A percentile compares a stretch with the other conserved stretches of the same genome.
Evolutionary conservation across 768 basidiomycete species (phyloP).

Genomic region (Multifurca ochricompacta): DNA sequence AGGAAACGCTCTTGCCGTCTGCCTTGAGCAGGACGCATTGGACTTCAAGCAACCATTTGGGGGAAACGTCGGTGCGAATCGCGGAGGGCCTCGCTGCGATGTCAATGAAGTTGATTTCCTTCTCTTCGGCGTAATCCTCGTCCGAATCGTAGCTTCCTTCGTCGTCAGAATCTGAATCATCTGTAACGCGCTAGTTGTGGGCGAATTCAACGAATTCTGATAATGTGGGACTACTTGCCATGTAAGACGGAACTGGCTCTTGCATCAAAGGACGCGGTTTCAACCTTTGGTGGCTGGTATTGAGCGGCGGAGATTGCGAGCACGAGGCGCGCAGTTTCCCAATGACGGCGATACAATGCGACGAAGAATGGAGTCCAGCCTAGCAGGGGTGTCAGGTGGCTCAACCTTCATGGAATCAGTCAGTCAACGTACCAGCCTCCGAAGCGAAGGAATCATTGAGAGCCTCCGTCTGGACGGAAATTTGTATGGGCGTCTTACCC

Average conservation of each 20-base stretch:
- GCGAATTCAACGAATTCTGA: background rate
- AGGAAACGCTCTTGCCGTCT: background rate
- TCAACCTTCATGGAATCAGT: background rate
- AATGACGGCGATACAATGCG: conserved; percentile 41
- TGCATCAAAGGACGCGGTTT: conserved; percentile 29
- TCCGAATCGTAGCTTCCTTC: conserved; percentile 29
- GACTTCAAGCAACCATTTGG: conserved; percentile 31
- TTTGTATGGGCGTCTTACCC: conserved; percentile 33
- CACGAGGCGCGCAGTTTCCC: conserved; percentile 53
- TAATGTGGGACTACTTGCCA: conserved; percentile 30
- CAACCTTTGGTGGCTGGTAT: conserved; percentile 33
- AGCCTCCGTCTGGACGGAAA: conserved; percentile 32
- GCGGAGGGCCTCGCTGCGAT: conserved; percentile 42
- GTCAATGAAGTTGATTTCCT: conserved; percentile 42
- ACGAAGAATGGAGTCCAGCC: conserved; percentile 44
- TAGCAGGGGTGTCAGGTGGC: conserved; percentile 18
- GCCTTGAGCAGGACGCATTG: background rate
- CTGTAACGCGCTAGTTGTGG: background rate
- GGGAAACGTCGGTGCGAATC: conserved; percentile 35
- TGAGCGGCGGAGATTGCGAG: conserved; percentile 50
- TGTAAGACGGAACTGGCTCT: background rate
- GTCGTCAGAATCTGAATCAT: conserved; percentile 1
- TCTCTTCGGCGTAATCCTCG: conserved; percentile 31
- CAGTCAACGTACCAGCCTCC: conserved; percentile 7
- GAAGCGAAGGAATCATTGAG: conserved; percentile 11